A percentile compares a stretch with the other conserved stretches of the same genome.
These are phyloP conservation scores for Penicillium verhagenii DNA, from an alignment of 495 filamentous ascomycete species.

Conservation along the genomic window DNA sequence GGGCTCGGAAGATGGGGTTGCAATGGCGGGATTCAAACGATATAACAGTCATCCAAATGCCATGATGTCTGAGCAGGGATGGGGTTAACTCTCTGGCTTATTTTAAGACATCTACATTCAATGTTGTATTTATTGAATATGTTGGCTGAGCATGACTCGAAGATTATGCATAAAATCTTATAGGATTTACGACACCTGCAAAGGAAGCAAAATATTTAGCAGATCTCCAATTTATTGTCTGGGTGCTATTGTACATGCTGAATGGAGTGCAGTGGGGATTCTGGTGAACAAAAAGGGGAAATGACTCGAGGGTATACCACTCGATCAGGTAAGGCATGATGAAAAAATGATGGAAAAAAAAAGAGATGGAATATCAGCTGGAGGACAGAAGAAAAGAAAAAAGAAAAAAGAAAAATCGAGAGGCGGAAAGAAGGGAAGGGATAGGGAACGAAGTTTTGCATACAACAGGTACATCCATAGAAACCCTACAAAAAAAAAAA, in stretches of 20 bases:
- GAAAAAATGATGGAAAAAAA: not conserved
- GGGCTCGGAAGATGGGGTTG: constrained; percentile 50
- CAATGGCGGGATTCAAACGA: constrained; percentile 59
- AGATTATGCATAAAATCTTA: too few relatives aligned
- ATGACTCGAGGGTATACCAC: not conserved
- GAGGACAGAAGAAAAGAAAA: too few relatives aligned
- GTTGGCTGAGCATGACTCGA: too few relatives aligned
- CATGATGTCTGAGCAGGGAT: too few relatives aligned
- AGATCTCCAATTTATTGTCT: constrained; percentile 2
- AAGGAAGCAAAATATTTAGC: not conserved
- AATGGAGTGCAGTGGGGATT: not conserved
- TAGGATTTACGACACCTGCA: not conserved
- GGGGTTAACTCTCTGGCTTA: too few relatives aligned
- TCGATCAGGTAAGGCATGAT: not conserved
- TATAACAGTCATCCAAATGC: constrained; percentile 48
- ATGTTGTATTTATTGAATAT: too few relatives aligned
- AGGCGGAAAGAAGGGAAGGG: not conserved
- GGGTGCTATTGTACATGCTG: constrained; percentile 24
- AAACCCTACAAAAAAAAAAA: not conserved
- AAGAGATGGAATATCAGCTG: not conserved
- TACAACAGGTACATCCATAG: not conserved
- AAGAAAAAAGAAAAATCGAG: not conserved
- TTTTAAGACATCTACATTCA: too few relatives aligned
- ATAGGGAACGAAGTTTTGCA: not conserved
- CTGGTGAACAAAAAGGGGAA: not conserved